These are phyloP conservation scores for Populus alba DNA, from an alignment of 345 rosid species.

Conservation along the genomic window DNA sequence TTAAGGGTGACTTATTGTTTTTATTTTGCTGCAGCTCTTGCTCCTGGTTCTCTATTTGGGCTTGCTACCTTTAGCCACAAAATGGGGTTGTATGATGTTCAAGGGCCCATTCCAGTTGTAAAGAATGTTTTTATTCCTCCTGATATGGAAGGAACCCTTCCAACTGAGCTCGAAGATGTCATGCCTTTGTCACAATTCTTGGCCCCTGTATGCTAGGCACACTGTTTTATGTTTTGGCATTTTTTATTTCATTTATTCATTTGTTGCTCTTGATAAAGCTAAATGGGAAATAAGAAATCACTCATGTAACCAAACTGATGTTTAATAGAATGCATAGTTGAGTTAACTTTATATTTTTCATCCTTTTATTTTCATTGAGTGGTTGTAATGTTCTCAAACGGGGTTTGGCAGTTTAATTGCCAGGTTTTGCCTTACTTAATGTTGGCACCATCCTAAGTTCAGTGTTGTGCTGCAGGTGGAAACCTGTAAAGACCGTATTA, in stretches of 20 bases:
- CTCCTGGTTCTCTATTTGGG: slow-evolving; percentile 86
- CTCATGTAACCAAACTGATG: background rate
- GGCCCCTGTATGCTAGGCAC: slow-evolving; percentile 67
- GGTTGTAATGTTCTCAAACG: background rate
- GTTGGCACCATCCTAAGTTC: slow-evolving; percentile 7
- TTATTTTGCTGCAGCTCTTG: slow-evolving; percentile 56
- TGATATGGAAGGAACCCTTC: slow-evolving; percentile 60
- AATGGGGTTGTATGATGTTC: slow-evolving; percentile 91
- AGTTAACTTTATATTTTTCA: background rate
- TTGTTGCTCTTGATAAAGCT: background rate
- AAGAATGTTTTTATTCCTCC: slow-evolving; percentile 83
- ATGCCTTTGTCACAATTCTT: slow-evolving; percentile 88
- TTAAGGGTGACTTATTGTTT: background rate
- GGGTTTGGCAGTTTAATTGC: background rate
- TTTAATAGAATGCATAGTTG: background rate
- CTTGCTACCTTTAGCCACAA: slow-evolving; percentile 93
- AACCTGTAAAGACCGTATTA: slow-evolving; percentile 83
- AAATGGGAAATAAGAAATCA: background rate
- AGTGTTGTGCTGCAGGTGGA: slow-evolving; percentile 55
- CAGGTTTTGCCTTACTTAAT: background rate
- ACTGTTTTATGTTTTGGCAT: background rate
- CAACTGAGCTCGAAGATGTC: slow-evolving; percentile 82
- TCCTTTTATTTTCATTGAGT: background rate
- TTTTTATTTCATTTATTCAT: background rate
- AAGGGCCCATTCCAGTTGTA: slow-evolving; percentile 85